Evolutionary conservation across 192 early-diverging fungal species (phyloP).

Genomic region (Coemansia javaensis): DNA sequence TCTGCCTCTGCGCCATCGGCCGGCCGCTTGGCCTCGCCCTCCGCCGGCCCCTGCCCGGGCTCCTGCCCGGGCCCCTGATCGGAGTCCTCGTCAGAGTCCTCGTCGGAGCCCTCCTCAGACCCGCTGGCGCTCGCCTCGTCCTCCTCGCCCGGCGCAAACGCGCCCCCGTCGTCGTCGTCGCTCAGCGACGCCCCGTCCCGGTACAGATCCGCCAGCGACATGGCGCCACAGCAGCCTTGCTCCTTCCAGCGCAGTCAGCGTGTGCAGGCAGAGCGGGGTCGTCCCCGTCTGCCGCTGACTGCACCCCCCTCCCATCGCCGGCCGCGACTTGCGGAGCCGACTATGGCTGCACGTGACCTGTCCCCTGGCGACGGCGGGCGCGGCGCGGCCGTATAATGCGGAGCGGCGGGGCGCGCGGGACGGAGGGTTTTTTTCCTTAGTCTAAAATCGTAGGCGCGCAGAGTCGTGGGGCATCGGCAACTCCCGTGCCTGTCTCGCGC

Average conservation of each 20-base stretch:
- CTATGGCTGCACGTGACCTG: no score
- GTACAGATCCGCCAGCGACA: constrained; percentile 49
- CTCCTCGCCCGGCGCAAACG: background rate
- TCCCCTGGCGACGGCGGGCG: no score
- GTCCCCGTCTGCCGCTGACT: no score
- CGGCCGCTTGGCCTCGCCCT: constrained; percentile 34
- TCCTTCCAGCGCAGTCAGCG: no score
- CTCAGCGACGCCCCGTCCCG: constrained; percentile 5
- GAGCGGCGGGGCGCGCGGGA: no score
- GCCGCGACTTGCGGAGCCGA: no score
- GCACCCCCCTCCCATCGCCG: no score
- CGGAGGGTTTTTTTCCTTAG: no score
- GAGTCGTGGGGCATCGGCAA: constrained; percentile 10
- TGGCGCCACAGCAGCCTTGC: no score
- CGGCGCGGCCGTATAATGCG: no score
- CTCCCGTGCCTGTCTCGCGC: constrained; percentile 1
- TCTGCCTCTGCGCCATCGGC: constrained; percentile 38
- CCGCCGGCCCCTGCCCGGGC: background rate
- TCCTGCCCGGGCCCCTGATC: background rate
- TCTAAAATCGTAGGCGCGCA: constrained; percentile 21
- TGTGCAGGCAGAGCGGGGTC: no score
- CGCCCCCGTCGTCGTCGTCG: constrained; percentile 3
- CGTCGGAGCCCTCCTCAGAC: background rate
- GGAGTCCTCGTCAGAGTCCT: background rate
- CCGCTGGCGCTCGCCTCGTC: constrained; percentile 2